Evolutionary conservation across 2,329 filamentous ascomycete genomes (phyloP).

Genomic region (Polychaeton citri): DNA sequence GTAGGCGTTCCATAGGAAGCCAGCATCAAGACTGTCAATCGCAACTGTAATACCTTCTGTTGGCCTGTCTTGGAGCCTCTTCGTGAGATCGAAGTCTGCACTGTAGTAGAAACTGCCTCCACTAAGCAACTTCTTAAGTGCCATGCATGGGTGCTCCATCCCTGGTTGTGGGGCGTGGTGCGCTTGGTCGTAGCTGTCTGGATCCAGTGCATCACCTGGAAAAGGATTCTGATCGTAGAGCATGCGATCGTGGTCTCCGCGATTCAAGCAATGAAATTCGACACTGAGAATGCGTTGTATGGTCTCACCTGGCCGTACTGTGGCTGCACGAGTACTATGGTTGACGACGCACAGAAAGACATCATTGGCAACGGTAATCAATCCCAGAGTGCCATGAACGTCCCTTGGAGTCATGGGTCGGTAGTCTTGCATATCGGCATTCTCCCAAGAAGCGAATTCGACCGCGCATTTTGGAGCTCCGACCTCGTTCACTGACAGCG

Average conservation of each 20-base stretch:
- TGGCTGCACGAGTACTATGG: slow-evolving; percentile 63
- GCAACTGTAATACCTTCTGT: slow-evolving; percentile 53
- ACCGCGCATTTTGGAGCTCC: slow-evolving; percentile 62
- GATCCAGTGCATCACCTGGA: slow-evolving; percentile 38
- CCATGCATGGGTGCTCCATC: slow-evolving; percentile 77
- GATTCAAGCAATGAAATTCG: slow-evolving; percentile 85
- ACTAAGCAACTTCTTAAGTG: slow-evolving; percentile 79
- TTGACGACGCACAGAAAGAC: slow-evolving; percentile 88
- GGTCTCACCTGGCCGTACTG: slow-evolving; percentile 73
- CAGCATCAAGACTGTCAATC: slow-evolving; percentile 82
- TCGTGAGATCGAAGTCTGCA: slow-evolving; percentile 93
- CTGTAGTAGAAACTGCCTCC: slow-evolving; percentile 97
- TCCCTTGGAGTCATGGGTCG: slow-evolving; percentile 59
- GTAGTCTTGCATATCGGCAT: slow-evolving; percentile 61
- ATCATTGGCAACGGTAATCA: slow-evolving; percentile 72
- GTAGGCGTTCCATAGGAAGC: slow-evolving; percentile 95
- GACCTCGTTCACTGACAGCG: slow-evolving; percentile 19
- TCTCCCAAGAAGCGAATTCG: slow-evolving; percentile 58
- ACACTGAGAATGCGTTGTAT: slow-evolving; percentile 77
- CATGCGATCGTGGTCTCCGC: slow-evolving; percentile 71
- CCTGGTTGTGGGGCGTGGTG: slow-evolving; percentile 48
- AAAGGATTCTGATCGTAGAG: slow-evolving; percentile 45
- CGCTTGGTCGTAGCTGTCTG: slow-evolving; percentile 40
- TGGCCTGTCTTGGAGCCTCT: slow-evolving; percentile 72
- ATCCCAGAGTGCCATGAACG: slow-evolving; percentile 73